phyloP scores from a whole-genome alignment of 2,329 filamentous ascomycete genomes.

The Hymenoscyphus infarciens region DNA sequence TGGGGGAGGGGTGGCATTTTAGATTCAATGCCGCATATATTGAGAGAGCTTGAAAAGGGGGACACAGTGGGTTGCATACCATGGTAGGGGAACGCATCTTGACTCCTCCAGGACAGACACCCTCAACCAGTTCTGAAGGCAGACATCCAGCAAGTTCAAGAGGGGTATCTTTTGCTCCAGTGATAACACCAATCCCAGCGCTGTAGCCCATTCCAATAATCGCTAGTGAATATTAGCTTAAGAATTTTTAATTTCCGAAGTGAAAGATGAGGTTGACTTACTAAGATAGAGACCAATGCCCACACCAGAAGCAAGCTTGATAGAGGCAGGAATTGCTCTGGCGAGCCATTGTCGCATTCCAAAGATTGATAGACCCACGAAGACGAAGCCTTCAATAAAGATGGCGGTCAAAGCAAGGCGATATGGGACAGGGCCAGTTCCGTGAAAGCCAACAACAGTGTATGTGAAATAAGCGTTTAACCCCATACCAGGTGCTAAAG shows the following conservation, averaged over 20 bases:
- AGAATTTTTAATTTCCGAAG: background rate
- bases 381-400: slow-evolving; percentile 82
- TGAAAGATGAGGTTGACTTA: background rate
- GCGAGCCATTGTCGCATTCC: slow-evolving; percentile 86
- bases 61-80: too few relatives aligned
- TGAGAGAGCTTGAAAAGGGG: too few relatives aligned
- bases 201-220: slow-evolving; percentile 72
- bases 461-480: slow-evolving; percentile 83
- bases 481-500: slow-evolving; percentile 69
- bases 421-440: slow-evolving; percentile 68
- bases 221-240: slow-evolving; percentile 31
- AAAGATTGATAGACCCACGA: slow-evolving; percentile 70
- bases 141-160: slow-evolving; percentile 63
- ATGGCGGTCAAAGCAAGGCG: slow-evolving; percentile 74
- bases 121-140: slow-evolving; percentile 33
- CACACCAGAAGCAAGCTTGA: slow-evolving; percentile 82
- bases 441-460: slow-evolving; percentile 69
- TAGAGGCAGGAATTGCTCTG: slow-evolving; percentile 72
- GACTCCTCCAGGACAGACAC: slow-evolving; percentile 55
- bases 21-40: too few relatives aligned
- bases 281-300: slow-evolving; percentile 72
- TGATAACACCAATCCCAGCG: slow-evolving; percentile 74
- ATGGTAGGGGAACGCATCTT: slow-evolving; percentile 60
- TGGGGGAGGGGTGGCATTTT: too few relatives aligned
- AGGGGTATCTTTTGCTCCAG: slow-evolving; percentile 62